Base-by-base conservation (phyloP, 2,329 filamentous ascomycete species). In the Neoarthrinium moseri region DNA sequence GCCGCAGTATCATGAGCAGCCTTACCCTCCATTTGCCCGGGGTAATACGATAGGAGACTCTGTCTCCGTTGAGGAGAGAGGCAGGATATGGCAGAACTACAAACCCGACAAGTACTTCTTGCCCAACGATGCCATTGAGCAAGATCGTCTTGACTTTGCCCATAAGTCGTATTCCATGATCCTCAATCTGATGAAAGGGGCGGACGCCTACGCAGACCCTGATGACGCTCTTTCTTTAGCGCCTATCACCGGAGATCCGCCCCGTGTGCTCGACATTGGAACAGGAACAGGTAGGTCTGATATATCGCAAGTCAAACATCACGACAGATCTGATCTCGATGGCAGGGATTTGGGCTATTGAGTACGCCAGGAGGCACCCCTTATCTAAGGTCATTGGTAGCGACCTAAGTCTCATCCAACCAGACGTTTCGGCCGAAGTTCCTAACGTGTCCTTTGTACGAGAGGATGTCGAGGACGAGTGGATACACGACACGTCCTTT, bases 321-420 rank as follows among this genome's bases (percentile, higher is more conserved):
- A n/a, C n/a, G n/a, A n/a, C n/a, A n/a, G n/a, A n/a, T n/a, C n/a
- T n/a, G n/a, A n/a, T n/a, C n/a, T n/a, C n/a, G n/a, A n/a, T n/a
- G n/a, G n/a, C 13, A 47, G 45, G 40, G 4, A 23, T 47, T 5
- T 47, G 39, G 45, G 45, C 45, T 11, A 39, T 47, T n/a, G 26
- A 47, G 12, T 47, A 30, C 10, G 45, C 45, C 8, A n/a, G 15
- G 13, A 4, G 30, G 23, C 38, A 47, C 21, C 45, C 45, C 5
- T 24, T 18, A 5, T 43, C 45, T 8, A 20, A 32, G 18, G 45
- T 43, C 17, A 33, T 44, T 26, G 46, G 46, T 10, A 24, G 35
- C 6, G 46, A 48, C 24, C 35, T 40, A 15, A 48, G 40, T 24
- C 39, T 44, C 13, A 44, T 48, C 17, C 46, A 48, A 15, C 40